Evolutionary conservation across 1,284 basidiomycete species (phyloP).

Genomic region (Ganoderma resinaceum): DNA sequence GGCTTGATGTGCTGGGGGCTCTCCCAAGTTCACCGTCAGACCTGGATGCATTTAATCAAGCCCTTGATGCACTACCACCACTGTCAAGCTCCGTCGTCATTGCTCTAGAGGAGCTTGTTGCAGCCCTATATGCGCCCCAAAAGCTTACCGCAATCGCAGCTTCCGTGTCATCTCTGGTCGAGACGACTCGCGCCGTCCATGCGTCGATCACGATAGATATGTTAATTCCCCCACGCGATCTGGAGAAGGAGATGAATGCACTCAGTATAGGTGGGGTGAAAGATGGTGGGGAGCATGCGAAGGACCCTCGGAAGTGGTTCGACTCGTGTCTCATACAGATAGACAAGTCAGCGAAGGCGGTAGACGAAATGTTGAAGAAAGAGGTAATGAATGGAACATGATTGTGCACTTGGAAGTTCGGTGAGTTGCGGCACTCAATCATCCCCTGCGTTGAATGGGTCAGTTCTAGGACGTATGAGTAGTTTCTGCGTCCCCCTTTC

Average conservation of each 20-base stretch:
- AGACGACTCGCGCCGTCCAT: conserved; percentile 46
- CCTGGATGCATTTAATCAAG: conserved; percentile 31
- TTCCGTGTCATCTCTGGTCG: conserved; percentile 48
- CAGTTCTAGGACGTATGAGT: neutral
- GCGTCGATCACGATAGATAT: conserved; percentile 33
- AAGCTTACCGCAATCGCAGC: conserved; percentile 47
- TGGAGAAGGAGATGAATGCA: conserved; percentile 45
- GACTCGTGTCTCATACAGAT: conserved; percentile 68
- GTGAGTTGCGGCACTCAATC: neutral
- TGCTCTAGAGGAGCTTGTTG: conserved; percentile 67
- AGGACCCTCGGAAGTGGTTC: conserved; percentile 57
- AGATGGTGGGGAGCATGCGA: conserved; percentile 35
- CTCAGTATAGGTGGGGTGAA: conserved; percentile 37
- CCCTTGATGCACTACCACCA: conserved; percentile 57
- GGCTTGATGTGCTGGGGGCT: conserved; percentile 53
- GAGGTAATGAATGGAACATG: conserved; percentile 26
- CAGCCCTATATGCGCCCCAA: conserved; percentile 70
- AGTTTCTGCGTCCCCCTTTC: neutral
- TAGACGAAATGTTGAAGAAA: conserved; percentile 25
- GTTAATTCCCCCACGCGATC: conserved; percentile 34
- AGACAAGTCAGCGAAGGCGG: conserved; percentile 35
- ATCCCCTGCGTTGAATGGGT: neutral
- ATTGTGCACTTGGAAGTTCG: neutral
- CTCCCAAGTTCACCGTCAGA: conserved; percentile 30
- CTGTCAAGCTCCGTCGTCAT: conserved; percentile 58